Percentiles rank a stretch among this genome's conserved stretches.
Conservation (phyloP, 306 rosid genomes). For the Medicago lupulina region DNA sequence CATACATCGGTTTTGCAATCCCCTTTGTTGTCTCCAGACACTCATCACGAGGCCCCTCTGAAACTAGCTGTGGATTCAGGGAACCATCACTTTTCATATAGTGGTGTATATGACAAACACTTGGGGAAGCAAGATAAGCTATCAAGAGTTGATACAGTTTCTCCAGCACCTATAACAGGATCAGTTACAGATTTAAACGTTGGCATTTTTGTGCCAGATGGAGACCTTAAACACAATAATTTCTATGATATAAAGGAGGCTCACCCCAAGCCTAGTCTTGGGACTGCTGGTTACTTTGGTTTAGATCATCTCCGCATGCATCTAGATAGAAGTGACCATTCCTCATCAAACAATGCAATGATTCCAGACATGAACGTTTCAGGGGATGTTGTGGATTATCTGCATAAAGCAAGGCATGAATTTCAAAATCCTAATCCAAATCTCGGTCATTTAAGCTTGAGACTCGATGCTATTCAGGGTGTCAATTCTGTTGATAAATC, state of each 20-base stretch:
- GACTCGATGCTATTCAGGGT: constrained; percentile 49
- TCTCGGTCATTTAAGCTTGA: constrained; percentile 52
- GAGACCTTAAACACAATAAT: constrained; percentile 45
- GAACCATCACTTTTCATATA: constrained; percentile 36
- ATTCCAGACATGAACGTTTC: constrained; percentile 42
- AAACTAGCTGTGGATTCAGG: constrained; percentile 46
- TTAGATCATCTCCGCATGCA: constrained; percentile 50
- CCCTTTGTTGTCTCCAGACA: constrained; percentile 48
- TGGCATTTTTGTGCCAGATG: constrained; percentile 43
- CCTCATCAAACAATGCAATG: constrained; percentile 52
- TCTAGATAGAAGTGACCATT: constrained; percentile 57
- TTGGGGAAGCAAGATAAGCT: constrained; percentile 47
- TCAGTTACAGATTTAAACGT: constrained; percentile 43
- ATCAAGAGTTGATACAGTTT: constrained; percentile 45
- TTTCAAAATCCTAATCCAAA: constrained; percentile 46
- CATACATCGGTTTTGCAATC: constrained; percentile 50
- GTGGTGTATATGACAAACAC: constrained; percentile 47
- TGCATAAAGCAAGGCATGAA: constrained; percentile 51
- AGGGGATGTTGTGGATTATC: constrained; percentile 45
- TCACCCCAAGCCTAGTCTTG: constrained; percentile 42
- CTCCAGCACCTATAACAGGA: constrained; percentile 46
- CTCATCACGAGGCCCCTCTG: constrained; percentile 43
- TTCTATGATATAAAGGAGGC: constrained; percentile 44
- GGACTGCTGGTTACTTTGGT: constrained; percentile 47
- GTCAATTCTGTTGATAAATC: constrained; percentile 57